These are phyloP conservation scores for Saprolegnia diclina DNA, from an alignment of 352 stramenopile species.

Conservation along the genomic window DNA sequence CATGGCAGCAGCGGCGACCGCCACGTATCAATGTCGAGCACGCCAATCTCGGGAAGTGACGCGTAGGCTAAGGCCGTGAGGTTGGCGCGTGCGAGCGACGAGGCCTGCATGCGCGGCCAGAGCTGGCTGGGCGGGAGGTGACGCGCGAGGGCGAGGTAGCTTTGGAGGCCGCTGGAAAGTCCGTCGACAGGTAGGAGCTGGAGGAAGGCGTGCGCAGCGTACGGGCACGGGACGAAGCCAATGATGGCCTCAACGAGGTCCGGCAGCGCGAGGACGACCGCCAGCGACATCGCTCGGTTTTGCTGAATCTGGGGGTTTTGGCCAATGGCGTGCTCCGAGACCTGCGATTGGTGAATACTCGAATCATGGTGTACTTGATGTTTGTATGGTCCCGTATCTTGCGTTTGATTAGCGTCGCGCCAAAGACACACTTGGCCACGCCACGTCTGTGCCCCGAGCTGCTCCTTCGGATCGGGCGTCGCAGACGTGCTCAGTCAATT, in stretches of 20 bases:
- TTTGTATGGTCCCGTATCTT: no score
- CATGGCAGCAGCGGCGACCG: neutral
- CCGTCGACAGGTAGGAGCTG: neutral
- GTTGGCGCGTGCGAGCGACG: neutral
- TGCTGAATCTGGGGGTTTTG: neutral
- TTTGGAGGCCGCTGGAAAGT: neutral
- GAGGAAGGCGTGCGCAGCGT: neutral
- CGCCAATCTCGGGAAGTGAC: neutral
- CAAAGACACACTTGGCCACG: no score
- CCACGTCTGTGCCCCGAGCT: no score
- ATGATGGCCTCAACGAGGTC: neutral
- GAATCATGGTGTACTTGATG: no score
- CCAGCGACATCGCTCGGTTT: neutral
- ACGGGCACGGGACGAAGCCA: slow-evolving; percentile 3
- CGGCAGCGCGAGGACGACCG: neutral
- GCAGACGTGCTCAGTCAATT: no score
- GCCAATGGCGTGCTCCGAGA: neutral
- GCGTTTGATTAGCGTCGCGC: no score
- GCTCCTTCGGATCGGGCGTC: no score
- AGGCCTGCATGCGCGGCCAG: neutral
- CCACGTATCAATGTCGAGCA: slow-evolving; percentile 7
- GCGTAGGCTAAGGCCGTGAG: neutral
- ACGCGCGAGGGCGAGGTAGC: neutral
- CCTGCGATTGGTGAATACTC: no score
- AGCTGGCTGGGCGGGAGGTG: neutral